Evolutionary conservation across 1,139 yeast species (phyloP), one percentile per base, ranked within the genome.

Genomic region (Hyphopichia khmerensis): DNA sequence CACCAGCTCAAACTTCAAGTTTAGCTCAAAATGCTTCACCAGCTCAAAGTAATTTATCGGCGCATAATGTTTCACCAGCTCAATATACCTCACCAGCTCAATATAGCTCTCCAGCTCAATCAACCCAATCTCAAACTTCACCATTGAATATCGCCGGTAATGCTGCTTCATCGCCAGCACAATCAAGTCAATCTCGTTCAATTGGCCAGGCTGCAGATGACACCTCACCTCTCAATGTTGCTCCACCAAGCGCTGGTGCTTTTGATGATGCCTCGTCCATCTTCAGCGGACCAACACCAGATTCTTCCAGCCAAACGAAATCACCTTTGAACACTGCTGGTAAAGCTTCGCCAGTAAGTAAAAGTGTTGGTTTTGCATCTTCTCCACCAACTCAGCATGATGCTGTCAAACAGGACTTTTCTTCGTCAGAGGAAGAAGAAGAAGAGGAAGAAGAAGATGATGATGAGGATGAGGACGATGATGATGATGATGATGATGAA

Each of bases 401-500:
- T 7, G 50, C 42, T 13, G 48, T 42, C 15, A 53, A 49, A 8
- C 50, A 48, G 2, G 55, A 49, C 1, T 59, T 56, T 17, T 26
- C 29, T 26, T 26, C 29, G 13, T 26, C 29, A 11, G 29, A 26
- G 10, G 29, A 51, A 3, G 53, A 48, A 6, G 50, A 47, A 14
- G 52, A 48, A 5, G 55, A 48, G 5, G 52, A 48, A 5, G 55
- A 48, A 6, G 48, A 46, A 10, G 51, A 46, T 21, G 44, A 45
- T 11, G 57, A 50, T n/a, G 47, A 46, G 1, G 57, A 51, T 3
- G 59, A 56, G 5, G 62, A 57, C 6, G 50, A 49, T 8, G 52
- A 49, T 1, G 53, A 49, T 19, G 61, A 62, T 30, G 60, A 57
- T 15, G 61, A 51, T 15, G 59, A 61, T 40, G 63, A 64, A 34